Evolutionary conservation across 176 grass and related monocot species (phyloP).

Genomic region (Puccinellia tenuiflora): DNA sequence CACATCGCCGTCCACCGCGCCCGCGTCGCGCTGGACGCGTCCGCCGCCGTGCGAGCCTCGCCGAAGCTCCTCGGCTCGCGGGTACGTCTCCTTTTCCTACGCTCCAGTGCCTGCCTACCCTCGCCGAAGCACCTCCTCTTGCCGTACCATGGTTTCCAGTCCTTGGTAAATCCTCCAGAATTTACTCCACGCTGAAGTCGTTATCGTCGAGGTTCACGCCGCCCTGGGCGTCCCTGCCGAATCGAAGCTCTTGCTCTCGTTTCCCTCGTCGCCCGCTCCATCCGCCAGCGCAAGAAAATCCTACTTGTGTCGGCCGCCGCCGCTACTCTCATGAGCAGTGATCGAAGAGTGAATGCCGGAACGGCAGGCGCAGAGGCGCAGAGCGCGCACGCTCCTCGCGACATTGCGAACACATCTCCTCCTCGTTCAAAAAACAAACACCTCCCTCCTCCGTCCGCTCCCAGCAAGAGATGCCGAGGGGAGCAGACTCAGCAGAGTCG

Average conservation of each 20-base stretch:
- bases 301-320: neutral
- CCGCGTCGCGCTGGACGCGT: slow-evolving; percentile 40
- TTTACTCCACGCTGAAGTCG: neutral
- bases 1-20: slow-evolving; percentile 62
- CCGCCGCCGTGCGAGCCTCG: slow-evolving; percentile 44
- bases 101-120: neutral
- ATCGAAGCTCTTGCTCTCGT: too few species aligned
- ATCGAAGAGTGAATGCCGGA: neutral
- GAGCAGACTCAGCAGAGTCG: too few species aligned
- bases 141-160: neutral
- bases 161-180: neutral
- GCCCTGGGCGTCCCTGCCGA: neutral
- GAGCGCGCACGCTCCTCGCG: neutral
- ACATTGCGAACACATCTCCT: too few species aligned
- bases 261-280: neutral
- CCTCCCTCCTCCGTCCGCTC: too few species aligned
- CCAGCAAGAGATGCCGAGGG: too few species aligned
- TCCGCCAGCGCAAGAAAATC: neutral
- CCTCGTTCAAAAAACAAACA: too few species aligned
- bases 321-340: too few species aligned
- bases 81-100: slow-evolving; percentile 8
- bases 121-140: too few species aligned
- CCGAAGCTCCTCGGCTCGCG: slow-evolving; percentile 42
- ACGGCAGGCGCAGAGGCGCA: neutral
- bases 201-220: neutral